A percentile compares a stretch with the other conserved stretches of the same genome.
These are phyloP conservation scores for Paulownia fortunei DNA, from an alignment of 257 asterid genomes.

Conservation along the genomic window DNA sequence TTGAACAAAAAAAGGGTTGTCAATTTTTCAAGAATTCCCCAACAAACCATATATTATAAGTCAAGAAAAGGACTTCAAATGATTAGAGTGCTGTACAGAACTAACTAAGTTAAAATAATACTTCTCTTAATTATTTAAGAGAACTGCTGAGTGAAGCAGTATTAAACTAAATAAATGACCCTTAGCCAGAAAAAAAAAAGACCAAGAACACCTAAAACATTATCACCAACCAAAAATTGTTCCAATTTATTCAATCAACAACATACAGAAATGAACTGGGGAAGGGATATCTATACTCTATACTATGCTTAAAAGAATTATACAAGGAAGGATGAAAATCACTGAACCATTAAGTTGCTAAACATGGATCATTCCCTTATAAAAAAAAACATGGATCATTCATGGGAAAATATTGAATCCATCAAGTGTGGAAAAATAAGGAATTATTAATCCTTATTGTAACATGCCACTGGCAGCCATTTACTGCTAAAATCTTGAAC, in stretches of 20 bases:
- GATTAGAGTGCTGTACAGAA: constrained; percentile 38
- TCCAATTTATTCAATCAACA: constrained; percentile 10
- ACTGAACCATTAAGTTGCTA: neutral
- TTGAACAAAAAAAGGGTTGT: constrained; percentile 27
- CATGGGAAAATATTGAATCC: too few relatives aligned
- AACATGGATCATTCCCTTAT: too few relatives aligned
- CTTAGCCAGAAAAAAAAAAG: constrained; percentile 29
- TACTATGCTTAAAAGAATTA: neutral
- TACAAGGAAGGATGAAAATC: neutral
- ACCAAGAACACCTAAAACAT: constrained; percentile 35
- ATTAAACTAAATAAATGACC: constrained; percentile 17
- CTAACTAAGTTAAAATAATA: constrained; percentile 25
- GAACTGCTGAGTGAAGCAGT: constrained; percentile 24
- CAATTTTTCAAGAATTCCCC: constrained; percentile 34
- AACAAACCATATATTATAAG: constrained; percentile 29
- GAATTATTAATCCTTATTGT: neutral
- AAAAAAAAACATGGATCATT: too few relatives aligned
- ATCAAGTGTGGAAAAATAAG: neutral
- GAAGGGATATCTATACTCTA: constrained; percentile 3
- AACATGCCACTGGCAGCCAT: neutral
- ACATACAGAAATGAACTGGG: constrained; percentile 11
- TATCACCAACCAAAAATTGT: constrained; percentile 21
- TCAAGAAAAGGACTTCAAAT: constrained; percentile 50
- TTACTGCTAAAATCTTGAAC: neutral
- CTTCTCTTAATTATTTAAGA: neutral